Evolutionary conservation across 2,329 filamentous ascomycete species (phyloP).

Genomic region (Chalara sp.): DNA sequence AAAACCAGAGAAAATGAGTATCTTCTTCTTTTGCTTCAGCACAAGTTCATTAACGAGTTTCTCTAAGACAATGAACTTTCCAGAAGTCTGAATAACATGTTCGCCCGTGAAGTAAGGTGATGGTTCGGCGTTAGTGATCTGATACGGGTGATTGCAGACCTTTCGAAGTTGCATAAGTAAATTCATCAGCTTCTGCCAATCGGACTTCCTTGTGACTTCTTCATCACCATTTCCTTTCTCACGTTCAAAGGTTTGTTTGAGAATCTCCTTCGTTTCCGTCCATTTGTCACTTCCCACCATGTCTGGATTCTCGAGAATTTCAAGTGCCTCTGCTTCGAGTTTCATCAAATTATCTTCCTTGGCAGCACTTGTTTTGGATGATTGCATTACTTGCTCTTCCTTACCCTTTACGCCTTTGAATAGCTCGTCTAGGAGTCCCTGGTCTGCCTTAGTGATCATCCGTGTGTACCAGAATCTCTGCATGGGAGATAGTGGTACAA

Average conservation of each 20-base stretch:
- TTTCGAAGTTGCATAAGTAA: constrained; percentile 93
- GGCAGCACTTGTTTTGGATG: constrained; percentile 29
- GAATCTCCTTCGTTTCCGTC: constrained; percentile 38
- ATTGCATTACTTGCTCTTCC: constrained; percentile 29
- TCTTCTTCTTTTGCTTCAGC: constrained; percentile 61
- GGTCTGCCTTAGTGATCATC: constrained; percentile 47
- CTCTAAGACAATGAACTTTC: constrained; percentile 78
- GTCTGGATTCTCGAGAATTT: constrained; percentile 25
- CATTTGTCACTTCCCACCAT: constrained; percentile 32
- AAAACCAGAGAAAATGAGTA: constrained; percentile 95
- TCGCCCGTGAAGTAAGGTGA: constrained; percentile 63
- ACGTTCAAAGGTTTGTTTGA: constrained; percentile 34
- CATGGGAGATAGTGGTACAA: constrained; percentile 49
- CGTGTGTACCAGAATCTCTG: constrained; percentile 52
- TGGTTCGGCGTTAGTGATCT: constrained; percentile 22
- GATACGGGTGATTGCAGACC: constrained; percentile 81
- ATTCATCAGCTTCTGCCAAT: constrained; percentile 65
- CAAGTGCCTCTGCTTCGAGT: constrained; percentile 26
- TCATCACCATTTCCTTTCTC: constrained; percentile 16
- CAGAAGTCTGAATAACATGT: constrained; percentile 82
- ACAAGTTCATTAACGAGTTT: constrained; percentile 78
- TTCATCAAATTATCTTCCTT: constrained; percentile 22
- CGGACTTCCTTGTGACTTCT: constrained; percentile 23
- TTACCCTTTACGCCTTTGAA: constrained; percentile 41
- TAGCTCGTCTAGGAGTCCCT: constrained; percentile 43